Conservation (phyloP, 768 basidiomycete species). For the Mycena crocata region DNA sequence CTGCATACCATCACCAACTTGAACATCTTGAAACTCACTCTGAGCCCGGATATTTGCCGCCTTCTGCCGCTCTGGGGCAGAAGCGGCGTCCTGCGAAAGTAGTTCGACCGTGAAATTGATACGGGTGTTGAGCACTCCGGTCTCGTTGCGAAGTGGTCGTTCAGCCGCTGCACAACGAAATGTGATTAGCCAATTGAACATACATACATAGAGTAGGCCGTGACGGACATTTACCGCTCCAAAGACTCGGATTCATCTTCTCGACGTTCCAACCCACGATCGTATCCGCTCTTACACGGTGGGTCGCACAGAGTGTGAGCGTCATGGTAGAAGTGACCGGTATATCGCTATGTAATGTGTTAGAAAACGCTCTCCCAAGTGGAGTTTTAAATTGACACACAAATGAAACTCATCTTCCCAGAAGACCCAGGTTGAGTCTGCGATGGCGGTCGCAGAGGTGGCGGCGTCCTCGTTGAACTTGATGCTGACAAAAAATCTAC, state of each 20-base stretch:
- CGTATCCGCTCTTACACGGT: constrained; percentile 11
- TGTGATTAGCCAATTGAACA: background rate
- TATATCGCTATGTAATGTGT: background rate
- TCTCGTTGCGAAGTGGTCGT: background rate
- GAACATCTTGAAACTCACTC: background rate
- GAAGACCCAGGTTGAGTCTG: background rate
- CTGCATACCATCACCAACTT: background rate
- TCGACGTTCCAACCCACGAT: constrained; percentile 2
- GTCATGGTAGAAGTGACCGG: background rate
- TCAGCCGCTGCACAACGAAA: background rate
- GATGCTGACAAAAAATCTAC: constrained; percentile 1
- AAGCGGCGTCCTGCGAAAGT: background rate
- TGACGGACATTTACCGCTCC: background rate
- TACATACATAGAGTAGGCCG: background rate
- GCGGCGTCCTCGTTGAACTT: background rate
- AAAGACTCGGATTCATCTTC: background rate
- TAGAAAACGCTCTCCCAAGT: background rate
- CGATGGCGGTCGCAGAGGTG: background rate
- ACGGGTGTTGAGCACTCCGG: background rate
- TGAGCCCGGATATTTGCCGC: background rate
- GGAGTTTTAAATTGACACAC: background rate
- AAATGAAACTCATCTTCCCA: constrained; percentile 23
- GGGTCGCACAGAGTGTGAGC: constrained; percentile 8
- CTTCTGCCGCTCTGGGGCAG: background rate
- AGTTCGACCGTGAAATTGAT: constrained; percentile 12